Evolutionary conservation across 768 basidiomycete genomes (phyloP).

Genomic region (Rickenella mellea): DNA sequence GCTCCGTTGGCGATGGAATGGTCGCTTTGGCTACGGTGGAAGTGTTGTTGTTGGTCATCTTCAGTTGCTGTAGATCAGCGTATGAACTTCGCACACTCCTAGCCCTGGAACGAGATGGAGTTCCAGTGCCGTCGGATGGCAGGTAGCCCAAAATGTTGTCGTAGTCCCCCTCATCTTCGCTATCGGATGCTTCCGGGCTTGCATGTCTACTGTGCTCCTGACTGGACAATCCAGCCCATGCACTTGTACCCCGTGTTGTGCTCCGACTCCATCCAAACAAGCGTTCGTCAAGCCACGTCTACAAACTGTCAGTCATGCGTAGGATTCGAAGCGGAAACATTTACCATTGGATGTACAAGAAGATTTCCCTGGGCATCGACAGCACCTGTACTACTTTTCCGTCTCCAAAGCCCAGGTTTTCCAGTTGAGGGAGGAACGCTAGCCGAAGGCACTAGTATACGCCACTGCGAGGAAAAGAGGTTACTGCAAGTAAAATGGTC

Average conservation of each 20-base stretch:
- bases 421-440: conserved; percentile 74
- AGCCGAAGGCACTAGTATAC: conserved; percentile 77
- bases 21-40: conserved; percentile 5
- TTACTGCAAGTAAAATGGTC: conserved; percentile 5
- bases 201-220: conserved; percentile 36
- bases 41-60: conserved; percentile 21
- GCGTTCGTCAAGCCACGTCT: conserved; percentile 88
- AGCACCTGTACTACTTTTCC: conserved; percentile 73
- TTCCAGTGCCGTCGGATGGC: conserved; percentile 31
- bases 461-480: conserved; percentile 35
- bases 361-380: conserved; percentile 82
- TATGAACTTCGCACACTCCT: conserved; percentile 66
- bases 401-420: conserved; percentile 64
- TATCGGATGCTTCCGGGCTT: conserved; percentile 74
- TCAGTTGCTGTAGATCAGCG: conserved; percentile 71
- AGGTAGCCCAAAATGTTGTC: conserved; percentile 76
- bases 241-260: conserved; percentile 70
- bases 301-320: conserved; percentile 4
- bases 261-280: conserved; percentile 88
- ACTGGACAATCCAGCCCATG: conserved; percentile 56
- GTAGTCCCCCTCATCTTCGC: conserved; percentile 85
- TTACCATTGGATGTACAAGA: conserved; percentile 78
- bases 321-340: conserved; percentile 23
- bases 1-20: conserved; percentile 15
- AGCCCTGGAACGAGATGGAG: conserved; percentile 26